Evolutionary conservation across 2,329 filamentous ascomycete species (phyloP), one percentile per base, ranked within the genome.

Genomic region (Aspergillus pseudoterreus): DNA sequence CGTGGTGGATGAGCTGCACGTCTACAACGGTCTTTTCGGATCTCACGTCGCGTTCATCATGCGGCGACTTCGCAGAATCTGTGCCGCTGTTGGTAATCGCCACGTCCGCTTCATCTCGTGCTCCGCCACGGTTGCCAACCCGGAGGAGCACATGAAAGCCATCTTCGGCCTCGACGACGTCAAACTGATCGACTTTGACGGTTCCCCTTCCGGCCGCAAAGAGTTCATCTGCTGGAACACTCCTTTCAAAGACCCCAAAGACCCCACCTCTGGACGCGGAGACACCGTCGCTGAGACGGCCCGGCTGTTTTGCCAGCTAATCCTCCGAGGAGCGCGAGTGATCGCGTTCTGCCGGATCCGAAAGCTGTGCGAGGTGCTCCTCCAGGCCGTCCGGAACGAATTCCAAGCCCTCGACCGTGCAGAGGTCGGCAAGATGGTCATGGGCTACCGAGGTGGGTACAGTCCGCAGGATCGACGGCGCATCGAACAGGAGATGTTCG

Each of bases 211-310:
- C 5, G 90, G 92, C 0, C 81, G 90, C 19, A 97, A 97, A 67
- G 92, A 97, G 63, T 97, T 97, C 52, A 66, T 99, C 6, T 97
- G 92, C 70, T 99, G 94, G 94, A 97, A 99, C 62, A 96, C 92
- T 0, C 94, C 94, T 0, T 96, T 84, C 70, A 95, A 91, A 67
- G 92, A 96, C 60, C 90, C 92, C 0, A 82, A 80, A 1, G 92
- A 97, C 69, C 88, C 91, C 8, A 84, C 87, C 0, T 95, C 90
- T 61, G 92, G 94, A 1, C 83, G 94, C 52, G 90, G 89, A 12
- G 90, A 90, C 66, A 85, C 86, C 3, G 84, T 95, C 67, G 81
- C 83, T 4, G 92, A 99, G 71, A 88, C 90, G n/a, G 90, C 94
- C 1, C 85, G 88, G 41, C 74, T 99, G 0, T 96, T 99, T 64